Evolutionary conservation across 177 flowering plant genomes (phyloP).

Genomic region (Vitis hybrid): DNA sequence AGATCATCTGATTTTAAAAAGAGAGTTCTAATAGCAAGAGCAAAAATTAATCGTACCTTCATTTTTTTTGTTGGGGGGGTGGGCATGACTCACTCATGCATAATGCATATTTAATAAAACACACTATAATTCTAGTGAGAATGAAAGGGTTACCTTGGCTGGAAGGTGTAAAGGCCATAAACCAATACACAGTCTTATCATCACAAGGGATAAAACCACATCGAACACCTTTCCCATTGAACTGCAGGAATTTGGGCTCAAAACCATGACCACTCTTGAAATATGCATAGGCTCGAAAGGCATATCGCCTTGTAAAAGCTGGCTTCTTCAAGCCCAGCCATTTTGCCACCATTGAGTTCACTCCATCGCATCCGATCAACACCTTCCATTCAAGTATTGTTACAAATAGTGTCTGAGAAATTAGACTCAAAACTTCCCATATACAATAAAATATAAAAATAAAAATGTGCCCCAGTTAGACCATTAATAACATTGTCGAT

Average conservation of each 20-base stretch:
- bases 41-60: no score
- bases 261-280: conserved; percentile 46
- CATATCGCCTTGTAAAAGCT: conserved; percentile 40
- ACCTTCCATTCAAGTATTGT: conserved; percentile 33
- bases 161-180: conserved; percentile 49
- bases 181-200: conserved; percentile 65
- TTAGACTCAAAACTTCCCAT: no score
- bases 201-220: conserved; percentile 66
- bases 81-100: no score
- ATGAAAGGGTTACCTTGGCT: conserved; percentile 25
- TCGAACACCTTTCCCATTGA: conserved; percentile 57
- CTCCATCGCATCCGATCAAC: conserved; percentile 87
- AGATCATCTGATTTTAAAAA: no score
- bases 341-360: conserved; percentile 72
- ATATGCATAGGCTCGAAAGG: conserved; percentile 53
- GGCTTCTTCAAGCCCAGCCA: conserved; percentile 67
- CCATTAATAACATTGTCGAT: no score
- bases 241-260: conserved; percentile 36
- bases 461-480: no score
- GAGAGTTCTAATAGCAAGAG: no score
- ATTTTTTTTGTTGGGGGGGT: no score
- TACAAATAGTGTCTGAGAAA: background rate
- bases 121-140: no score
- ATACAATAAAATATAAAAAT: no score
- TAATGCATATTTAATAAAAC: no score